A percentile compares a stretch with the other conserved stretches of the same genome.
phyloP scores from a whole-genome alignment of 1,284 basidiomycete genomes.

The Peniophora sp. region DNA sequence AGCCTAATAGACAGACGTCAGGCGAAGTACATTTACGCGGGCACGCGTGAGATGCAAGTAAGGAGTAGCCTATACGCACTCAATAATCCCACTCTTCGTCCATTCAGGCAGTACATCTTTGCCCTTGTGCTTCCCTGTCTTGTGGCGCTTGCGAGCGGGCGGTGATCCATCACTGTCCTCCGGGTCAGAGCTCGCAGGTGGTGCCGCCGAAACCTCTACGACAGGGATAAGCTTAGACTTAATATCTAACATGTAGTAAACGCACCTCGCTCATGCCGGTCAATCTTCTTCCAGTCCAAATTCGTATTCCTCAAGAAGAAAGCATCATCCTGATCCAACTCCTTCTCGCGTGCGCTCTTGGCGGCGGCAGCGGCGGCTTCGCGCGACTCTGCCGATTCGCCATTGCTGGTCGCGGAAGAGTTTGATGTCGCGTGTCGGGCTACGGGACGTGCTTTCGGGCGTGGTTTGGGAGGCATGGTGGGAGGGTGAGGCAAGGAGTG shows the following conservation, averaged over 20 bases:
- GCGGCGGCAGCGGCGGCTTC: neutral
- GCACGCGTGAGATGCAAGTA: neutral
- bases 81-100: conserved; percentile 11
- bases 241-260: neutral
- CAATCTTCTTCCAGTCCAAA: conserved; percentile 51
- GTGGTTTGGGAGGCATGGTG: conserved; percentile 9
- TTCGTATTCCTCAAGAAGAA: conserved; percentile 57
- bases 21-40: neutral
- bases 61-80: too few relatives aligned
- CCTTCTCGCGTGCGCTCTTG: conserved; percentile 10
- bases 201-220: conserved; percentile 4
- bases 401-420: neutral
- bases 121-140: conserved; percentile 2
- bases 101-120: conserved; percentile 12
- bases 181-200: conserved; percentile 4
- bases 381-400: neutral
- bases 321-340: conserved; percentile 48
- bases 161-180: conserved; percentile 7
- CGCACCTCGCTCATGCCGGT: conserved; percentile 45
- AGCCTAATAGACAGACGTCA: conserved; percentile 1
- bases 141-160: conserved; percentile 9
- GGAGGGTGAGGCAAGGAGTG: conserved; percentile 1
- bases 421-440: conserved; percentile 7
- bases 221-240: neutral
- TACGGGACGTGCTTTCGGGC: conserved; percentile 12